These are phyloP conservation scores for Viola odorata DNA, from an alignment of 345 rosid genomes.

Conservation along the genomic window DNA sequence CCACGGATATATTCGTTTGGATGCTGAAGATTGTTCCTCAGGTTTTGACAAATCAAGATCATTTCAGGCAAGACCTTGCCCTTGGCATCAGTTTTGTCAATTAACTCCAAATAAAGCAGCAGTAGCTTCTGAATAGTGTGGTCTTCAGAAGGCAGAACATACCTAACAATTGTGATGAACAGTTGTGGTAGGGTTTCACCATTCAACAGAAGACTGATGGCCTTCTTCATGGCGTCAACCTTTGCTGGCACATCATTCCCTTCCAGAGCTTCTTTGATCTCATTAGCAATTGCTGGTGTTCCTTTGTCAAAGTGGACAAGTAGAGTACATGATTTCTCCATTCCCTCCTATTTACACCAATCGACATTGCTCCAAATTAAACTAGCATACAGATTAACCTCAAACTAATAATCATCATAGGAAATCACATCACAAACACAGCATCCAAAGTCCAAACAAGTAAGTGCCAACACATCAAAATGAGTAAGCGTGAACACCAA, in stretches of 20 bases:
- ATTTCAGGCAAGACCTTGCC: constrained; percentile 87
- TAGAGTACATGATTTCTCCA: constrained; percentile 90
- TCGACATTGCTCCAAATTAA: background rate
- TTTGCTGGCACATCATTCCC: constrained; percentile 62
- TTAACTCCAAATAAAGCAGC: constrained; percentile 80
- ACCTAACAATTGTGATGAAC: constrained; percentile 87
- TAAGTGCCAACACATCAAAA: too few relatives aligned
- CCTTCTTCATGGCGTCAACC: constrained; percentile 83
- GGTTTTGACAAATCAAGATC: constrained; percentile 90
- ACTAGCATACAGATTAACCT: background rate
- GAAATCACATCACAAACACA: too few relatives aligned
- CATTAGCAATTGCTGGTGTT: constrained; percentile 71
- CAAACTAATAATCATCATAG: too few relatives aligned
- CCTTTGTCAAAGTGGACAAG: constrained; percentile 86
- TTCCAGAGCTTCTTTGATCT: constrained; percentile 94
- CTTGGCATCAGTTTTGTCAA: constrained; percentile 71
- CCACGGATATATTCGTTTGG: constrained; percentile 95
- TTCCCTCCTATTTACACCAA: constrained; percentile 16
- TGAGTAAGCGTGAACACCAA: too few relatives aligned
- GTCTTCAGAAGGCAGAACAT: constrained; percentile 88
- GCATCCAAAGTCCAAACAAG: too few relatives aligned
- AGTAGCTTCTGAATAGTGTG: constrained; percentile 88
- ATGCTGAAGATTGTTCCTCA: constrained; percentile 93
- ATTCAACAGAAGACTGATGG: constrained; percentile 80
- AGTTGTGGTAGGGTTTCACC: constrained; percentile 93